Evolutionary conservation across 306 rosid genomes (phyloP).

Genomic region (Cucumis cinereus): DNA sequence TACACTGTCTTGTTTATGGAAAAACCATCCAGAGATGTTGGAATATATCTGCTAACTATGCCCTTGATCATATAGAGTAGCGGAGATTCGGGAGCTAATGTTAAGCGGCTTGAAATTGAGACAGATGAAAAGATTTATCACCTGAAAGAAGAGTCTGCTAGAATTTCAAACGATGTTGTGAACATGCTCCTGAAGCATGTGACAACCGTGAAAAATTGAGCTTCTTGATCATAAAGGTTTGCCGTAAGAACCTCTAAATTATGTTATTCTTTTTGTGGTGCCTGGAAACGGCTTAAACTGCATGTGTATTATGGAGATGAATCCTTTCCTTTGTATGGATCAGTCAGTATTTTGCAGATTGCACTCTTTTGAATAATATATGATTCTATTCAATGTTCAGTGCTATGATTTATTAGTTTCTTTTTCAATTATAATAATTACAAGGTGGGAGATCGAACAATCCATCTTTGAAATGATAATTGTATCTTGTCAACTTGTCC

Average conservation of each 20-base stretch:
- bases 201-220: constrained; percentile 56
- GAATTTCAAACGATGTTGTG: constrained; percentile 62
- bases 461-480: no score
- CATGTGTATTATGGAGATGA: constrained; percentile 3
- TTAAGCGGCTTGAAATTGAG: constrained; percentile 80
- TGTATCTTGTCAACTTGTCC: no score
- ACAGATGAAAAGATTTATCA: constrained; percentile 55
- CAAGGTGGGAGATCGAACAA: no score
- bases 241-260: constrained; percentile 9
- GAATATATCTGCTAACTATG: background rate
- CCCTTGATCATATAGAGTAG: constrained; percentile 39
- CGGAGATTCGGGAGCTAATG: constrained; percentile 96
- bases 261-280: constrained; percentile 14
- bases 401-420: background rate
- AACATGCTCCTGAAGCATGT: constrained; percentile 72
- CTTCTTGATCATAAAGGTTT: constrained; percentile 13
- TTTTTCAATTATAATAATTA: no score
- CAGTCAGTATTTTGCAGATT: background rate
- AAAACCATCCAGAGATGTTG: background rate
- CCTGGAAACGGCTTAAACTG: background rate
- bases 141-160: constrained; percentile 45
- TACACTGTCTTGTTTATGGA: background rate
- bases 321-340: constrained; percentile 1
- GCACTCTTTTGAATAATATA: constrained; percentile 2
- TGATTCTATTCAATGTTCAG: background rate